Base-by-base conservation (phyloP, 179 eudicot species). In the Spergularia azorica region DNA sequence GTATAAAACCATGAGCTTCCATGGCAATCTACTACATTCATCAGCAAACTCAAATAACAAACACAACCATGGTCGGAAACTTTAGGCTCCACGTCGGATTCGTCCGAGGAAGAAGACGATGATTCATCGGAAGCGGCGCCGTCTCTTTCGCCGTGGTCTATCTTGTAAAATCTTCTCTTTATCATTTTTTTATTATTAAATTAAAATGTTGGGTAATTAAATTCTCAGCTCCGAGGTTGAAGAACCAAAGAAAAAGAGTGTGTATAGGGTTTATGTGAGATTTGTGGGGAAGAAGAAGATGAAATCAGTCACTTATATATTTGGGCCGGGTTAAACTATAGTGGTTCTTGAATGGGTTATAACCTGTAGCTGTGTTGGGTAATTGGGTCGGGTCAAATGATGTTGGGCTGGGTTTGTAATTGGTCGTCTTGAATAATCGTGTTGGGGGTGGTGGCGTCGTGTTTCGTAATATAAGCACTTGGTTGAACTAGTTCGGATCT, bases 151-250 rank as follows among this genome's bases (percentile, higher is more conserved):
- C 79, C 89, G 63, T 86, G 97, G 0, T 89, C 92, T 48, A 68
- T 73, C 87, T 83, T 89, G 75, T 89, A 92, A 77, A 87, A 92
- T 77, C 90, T 82, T 79, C 97, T 84, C 82, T 92, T 92, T 36
- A 92, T 92, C 97, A 92, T 92, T 76, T 81, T 75, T 43, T 0
- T 10, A 38, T 46, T 39, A 50, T 18, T 16, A 0, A 32, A 0
- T 71, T 2, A 1, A 7, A 46, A 15, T 43, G 18, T 36, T 60
- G 8, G 18, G 10, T 11, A 21, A 74, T 59, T 18, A 55, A 15
- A 55, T 41, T 13, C 6, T 2, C 0, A 9, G 4, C 12, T 17
- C 36, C 9, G 38, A 65, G 1, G 10, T 36, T 39, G 46, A 20
- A 78, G 66, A 26, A 10, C 1, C 9, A 16, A n/a, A 18, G 38